Conservation (phyloP, 345 rosid species). For the Aquilaria yunnanensis region DNA sequence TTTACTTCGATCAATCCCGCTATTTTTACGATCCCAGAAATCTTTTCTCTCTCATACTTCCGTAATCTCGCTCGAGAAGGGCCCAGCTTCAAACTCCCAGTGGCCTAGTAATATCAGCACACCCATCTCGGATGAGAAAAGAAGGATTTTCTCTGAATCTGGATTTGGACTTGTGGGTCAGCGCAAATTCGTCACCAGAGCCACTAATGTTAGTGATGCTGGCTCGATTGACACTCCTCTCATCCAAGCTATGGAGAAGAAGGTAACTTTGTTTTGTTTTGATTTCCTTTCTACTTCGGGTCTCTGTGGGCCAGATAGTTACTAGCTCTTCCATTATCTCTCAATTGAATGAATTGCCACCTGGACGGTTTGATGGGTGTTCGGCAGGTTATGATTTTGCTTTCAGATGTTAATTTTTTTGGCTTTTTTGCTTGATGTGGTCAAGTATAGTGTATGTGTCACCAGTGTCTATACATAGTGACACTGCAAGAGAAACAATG, state of each 20-base stretch:
- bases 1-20: slow-evolving; percentile 9
- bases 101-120: slow-evolving; percentile 13
- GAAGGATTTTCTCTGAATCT: slow-evolving; percentile 16
- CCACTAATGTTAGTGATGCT: slow-evolving; percentile 70
- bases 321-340: background rate
- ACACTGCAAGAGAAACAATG: too few relatives aligned
- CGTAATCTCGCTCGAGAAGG: slow-evolving; percentile 2
- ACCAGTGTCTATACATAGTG: too few relatives aligned
- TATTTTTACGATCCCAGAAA: slow-evolving; percentile 21
- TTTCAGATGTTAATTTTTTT: too few relatives aligned
- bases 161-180: slow-evolving; percentile 26
- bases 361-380: too few relatives aligned
- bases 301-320: background rate
- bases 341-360: background rate
- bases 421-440: too few relatives aligned
- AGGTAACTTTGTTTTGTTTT: slow-evolving; percentile 36
- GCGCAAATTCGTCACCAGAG: slow-evolving; percentile 38
- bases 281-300: background rate
- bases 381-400: too few relatives aligned
- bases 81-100: slow-evolving; percentile 5
- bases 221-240: slow-evolving; percentile 83
- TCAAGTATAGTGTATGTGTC: too few relatives aligned
- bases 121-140: slow-evolving; percentile 14
- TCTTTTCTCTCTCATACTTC: slow-evolving; percentile 16
- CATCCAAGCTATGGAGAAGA: slow-evolving; percentile 86